Conservation (phyloP, 768 basidiomycete genomes). For the Dioszegia hungarica region DNA sequence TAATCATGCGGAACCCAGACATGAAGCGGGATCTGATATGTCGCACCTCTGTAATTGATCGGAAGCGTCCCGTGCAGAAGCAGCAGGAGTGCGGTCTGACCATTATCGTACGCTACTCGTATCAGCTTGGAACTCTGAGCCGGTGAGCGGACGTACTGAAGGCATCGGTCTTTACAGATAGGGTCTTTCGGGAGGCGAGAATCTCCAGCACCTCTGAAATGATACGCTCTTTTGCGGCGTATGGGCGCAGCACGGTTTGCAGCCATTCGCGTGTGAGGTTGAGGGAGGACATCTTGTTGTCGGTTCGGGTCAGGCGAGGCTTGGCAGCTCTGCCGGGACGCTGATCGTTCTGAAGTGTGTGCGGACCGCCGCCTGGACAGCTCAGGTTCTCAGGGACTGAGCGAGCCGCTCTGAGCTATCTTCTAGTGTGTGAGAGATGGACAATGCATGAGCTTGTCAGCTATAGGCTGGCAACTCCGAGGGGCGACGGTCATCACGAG, state of each 20-base stretch:
- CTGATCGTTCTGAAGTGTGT: too few species aligned
- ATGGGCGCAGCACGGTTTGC: constrained; percentile 39
- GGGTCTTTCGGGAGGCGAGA: constrained; percentile 30
- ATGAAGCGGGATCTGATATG: constrained; percentile 91
- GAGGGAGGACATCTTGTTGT: constrained; percentile 24
- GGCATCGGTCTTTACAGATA: constrained; percentile 49
- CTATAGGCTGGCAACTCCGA: too few species aligned
- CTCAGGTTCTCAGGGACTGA: too few species aligned
- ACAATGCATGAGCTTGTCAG: too few species aligned
- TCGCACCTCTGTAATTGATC: constrained; percentile 66
- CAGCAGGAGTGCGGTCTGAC: constrained; percentile 83
- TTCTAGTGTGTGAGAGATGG: too few species aligned
- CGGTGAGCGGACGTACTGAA: constrained; percentile 42
- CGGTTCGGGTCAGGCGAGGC: neutral
- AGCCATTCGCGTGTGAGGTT: constrained; percentile 45
- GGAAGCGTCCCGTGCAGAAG: constrained; percentile 87
- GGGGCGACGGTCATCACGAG: too few species aligned
- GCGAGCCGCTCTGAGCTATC: too few species aligned
- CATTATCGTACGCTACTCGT: constrained; percentile 81
- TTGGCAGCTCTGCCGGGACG: too few species aligned
- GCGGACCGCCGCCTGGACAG: too few species aligned
- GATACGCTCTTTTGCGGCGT: constrained; percentile 35
- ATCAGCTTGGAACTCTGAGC: neutral
- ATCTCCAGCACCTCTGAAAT: constrained; percentile 39
- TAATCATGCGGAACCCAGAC: constrained; percentile 83